Conservation (phyloP, 1,284 basidiomycete genomes). For the Trichosporon sp. region DNA sequence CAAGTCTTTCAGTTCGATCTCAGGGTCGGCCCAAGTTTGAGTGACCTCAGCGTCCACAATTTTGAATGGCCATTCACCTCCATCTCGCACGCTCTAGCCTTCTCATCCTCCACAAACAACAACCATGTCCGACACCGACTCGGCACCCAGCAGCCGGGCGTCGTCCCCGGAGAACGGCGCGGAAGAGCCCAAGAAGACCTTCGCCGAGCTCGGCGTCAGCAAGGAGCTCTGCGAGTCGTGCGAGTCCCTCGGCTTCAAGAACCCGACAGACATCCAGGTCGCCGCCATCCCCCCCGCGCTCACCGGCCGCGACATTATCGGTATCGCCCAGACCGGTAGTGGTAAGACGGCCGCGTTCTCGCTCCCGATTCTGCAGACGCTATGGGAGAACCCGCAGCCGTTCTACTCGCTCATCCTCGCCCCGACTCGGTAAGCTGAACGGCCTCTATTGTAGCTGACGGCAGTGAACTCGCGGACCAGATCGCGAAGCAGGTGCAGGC, state of each 20-base stretch:
- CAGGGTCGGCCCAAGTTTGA: background rate
- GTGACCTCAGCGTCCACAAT: constrained; percentile 4
- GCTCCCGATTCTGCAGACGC: constrained; percentile 88
- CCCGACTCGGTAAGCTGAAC: constrained; percentile 62
- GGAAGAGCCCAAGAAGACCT: constrained; percentile 42
- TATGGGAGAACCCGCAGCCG: constrained; percentile 94
- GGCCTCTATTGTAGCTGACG: constrained; percentile 1
- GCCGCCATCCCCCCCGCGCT: constrained; percentile 87
- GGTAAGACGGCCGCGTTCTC: constrained; percentile 99
- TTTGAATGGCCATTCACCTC: background rate
- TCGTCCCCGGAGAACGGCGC: constrained; percentile 16
- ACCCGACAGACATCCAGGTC: constrained; percentile 87
- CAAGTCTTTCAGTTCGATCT: constrained; percentile 2
- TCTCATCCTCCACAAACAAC: background rate
- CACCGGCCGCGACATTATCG: constrained; percentile 90
- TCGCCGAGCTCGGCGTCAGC: constrained; percentile 72
- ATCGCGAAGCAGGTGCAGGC: constrained; percentile 95
- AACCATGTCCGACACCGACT: constrained; percentile 15
- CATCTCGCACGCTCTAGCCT: too few relatives aligned
- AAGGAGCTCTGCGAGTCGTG: constrained; percentile 84
- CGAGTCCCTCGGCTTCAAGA: constrained; percentile 73
- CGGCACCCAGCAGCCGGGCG: constrained; percentile 16
- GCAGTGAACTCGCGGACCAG: constrained; percentile 92
- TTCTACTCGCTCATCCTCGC: constrained; percentile 92
- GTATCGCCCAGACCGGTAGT: constrained; percentile 93